A percentile compares a stretch with the other conserved stretches of the same genome.
Conservation (phyloP, 345 rosid species). For the Brassica juncea region DNA sequence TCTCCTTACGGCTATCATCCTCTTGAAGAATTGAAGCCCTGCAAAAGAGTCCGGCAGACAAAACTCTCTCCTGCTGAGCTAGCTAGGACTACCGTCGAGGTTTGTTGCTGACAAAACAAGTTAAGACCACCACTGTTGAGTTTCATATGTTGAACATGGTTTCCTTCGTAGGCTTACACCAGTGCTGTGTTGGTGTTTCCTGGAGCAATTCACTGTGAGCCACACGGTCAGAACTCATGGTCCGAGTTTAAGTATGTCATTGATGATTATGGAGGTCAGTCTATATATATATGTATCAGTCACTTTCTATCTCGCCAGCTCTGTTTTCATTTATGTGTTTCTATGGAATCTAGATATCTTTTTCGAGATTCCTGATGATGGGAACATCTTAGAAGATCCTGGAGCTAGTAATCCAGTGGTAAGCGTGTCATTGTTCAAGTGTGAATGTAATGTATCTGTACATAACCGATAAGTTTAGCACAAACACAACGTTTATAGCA, state of each 20-base stretch:
- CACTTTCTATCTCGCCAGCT: slow-evolving; percentile 24
- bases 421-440: slow-evolving; percentile 34
- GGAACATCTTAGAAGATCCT: slow-evolving; percentile 77
- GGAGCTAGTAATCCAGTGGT: slow-evolving; percentile 95
- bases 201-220: slow-evolving; percentile 79
- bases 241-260: slow-evolving; percentile 74
- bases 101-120: slow-evolving; percentile 22
- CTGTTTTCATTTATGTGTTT: background rate
- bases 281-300: background rate
- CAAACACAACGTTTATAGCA: no score
- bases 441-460: no score
- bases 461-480: no score
- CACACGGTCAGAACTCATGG: slow-evolving; percentile 85
- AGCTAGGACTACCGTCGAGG: slow-evolving; percentile 89
- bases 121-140: slow-evolving; percentile 9
- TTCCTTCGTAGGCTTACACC: slow-evolving; percentile 59
- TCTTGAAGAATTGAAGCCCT: slow-evolving; percentile 73
- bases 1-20: slow-evolving; percentile 90
- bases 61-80: slow-evolving; percentile 75
- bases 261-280: slow-evolving; percentile 92
- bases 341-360: slow-evolving; percentile 59
- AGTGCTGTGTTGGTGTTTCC: slow-evolving; percentile 79
- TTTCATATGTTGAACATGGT: background rate
- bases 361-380: slow-evolving; percentile 73
- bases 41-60: slow-evolving; percentile 60